phyloP scores from a whole-genome alignment of 2,329 filamentous ascomycete species.

The Endocalyx cinctus region DNA sequence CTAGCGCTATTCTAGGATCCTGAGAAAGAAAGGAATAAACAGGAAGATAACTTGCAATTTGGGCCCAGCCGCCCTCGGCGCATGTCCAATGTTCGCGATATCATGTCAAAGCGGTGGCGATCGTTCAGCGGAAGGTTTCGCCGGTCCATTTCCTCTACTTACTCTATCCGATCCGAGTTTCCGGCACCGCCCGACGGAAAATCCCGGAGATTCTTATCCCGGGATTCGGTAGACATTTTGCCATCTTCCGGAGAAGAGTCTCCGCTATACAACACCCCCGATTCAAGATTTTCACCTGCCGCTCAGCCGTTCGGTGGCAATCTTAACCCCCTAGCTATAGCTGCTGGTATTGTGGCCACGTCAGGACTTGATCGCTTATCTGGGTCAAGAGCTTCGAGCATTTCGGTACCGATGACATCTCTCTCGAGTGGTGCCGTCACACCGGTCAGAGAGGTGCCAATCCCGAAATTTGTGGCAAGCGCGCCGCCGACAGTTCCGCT shows the following conservation, averaged over 20 bases:
- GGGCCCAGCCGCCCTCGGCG: slow-evolving; percentile 13
- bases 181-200: slow-evolving; percentile 18
- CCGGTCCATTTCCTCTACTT: slow-evolving; percentile 19
- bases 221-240: slow-evolving; percentile 22
- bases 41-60: too few relatives aligned
- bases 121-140: slow-evolving; percentile 16
- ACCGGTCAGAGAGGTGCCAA: slow-evolving; percentile 7
- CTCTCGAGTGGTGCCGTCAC: slow-evolving; percentile 7
- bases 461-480: slow-evolving; percentile 4
- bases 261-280: slow-evolving; percentile 24
- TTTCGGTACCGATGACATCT: slow-evolving; percentile 8
- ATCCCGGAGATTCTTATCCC: slow-evolving; percentile 22
- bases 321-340: slow-evolving; percentile 17
- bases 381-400: slow-evolving; percentile 7
- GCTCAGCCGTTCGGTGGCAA: slow-evolving; percentile 5
- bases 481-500: slow-evolving; percentile 6
- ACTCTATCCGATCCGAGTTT: slow-evolving; percentile 22
- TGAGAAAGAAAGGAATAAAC: slow-evolving; percentile 5
- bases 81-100: slow-evolving; percentile 12
- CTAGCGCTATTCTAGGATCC: slow-evolving; percentile 12
- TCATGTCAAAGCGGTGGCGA: slow-evolving; percentile 16
- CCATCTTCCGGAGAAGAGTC: slow-evolving; percentile 24
- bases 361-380: slow-evolving; percentile 23
- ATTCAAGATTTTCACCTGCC: slow-evolving; percentile 13
- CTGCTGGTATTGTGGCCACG: slow-evolving; percentile 20